These are phyloP conservation scores for Nitzschia sp. DNA, from an alignment of 108 stramenopile species.

Conservation along the genomic window DNA sequence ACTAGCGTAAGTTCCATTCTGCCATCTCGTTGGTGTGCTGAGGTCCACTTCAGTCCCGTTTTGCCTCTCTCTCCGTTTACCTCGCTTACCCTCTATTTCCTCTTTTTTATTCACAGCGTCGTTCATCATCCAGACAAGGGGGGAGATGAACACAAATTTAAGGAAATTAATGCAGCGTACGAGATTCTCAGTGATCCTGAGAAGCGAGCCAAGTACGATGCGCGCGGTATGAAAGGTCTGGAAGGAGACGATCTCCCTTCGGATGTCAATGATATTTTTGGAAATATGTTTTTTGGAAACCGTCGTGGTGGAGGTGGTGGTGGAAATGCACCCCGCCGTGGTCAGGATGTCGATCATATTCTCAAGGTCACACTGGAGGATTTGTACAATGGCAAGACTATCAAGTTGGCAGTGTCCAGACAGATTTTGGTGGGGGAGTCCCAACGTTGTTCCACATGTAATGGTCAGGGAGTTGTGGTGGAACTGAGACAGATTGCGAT, in stretches of 20 bases:
- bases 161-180: constrained; percentile 89
- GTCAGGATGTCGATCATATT: constrained; percentile 92
- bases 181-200: constrained; percentile 89
- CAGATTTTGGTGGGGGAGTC: constrained; percentile 87
- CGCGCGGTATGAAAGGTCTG: constrained; percentile 86
- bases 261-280: constrained; percentile 79
- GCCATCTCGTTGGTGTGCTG: not conserved
- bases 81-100: not conserved
- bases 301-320: constrained; percentile 76
- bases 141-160: constrained; percentile 88
- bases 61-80: not conserved
- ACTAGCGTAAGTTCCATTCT: constrained; percentile 29
- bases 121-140: constrained; percentile 92
- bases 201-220: constrained; percentile 86
- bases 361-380: constrained; percentile 95
- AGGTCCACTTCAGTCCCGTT: not conserved
- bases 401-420: constrained; percentile 92
- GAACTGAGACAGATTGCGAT: constrained; percentile 94
- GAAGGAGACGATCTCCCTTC: constrained; percentile 63
- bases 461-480: constrained; percentile 88
- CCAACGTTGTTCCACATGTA: constrained; percentile 74
- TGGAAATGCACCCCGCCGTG: constrained; percentile 77
- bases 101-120: constrained; percentile 25
- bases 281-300: constrained; percentile 80
- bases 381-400: constrained; percentile 98